phyloP scores from a whole-genome alignment of 2,329 filamentous ascomycete species.

The Fusarium buharicum region DNA sequence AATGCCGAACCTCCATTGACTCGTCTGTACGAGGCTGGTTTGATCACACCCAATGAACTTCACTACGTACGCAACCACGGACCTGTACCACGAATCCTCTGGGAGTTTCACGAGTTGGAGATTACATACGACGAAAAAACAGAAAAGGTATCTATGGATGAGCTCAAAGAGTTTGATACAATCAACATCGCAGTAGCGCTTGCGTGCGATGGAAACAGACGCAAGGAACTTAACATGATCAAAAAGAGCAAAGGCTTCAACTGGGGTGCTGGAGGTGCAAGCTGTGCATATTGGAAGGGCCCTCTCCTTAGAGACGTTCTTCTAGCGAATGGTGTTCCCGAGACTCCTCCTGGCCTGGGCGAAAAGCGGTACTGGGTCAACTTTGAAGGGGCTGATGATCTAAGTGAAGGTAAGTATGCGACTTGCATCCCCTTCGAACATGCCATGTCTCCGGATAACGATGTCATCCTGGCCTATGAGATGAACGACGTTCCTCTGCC shows the following conservation, averaged over 20 bases:
- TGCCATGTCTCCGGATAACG: slow-evolving; percentile 58
- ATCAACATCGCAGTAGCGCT: slow-evolving; percentile 61
- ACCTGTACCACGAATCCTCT: slow-evolving; percentile 60
- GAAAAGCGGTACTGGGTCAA: slow-evolving; percentile 54
- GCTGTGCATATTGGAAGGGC: slow-evolving; percentile 64
- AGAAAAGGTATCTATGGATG: slow-evolving; percentile 54
- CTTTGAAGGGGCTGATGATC: slow-evolving; percentile 61
- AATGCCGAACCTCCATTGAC: slow-evolving; percentile 60
- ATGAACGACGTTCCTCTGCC: slow-evolving; percentile 58
- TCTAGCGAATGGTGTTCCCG: slow-evolving; percentile 52
- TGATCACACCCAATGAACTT: background rate
- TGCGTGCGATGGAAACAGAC: slow-evolving; percentile 61
- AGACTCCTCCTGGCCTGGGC: slow-evolving; percentile 7
- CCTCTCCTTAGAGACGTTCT: slow-evolving; percentile 58
- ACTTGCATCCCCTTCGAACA: slow-evolving; percentile 61
- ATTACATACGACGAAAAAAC: slow-evolving; percentile 53
- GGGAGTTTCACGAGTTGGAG: slow-evolving; percentile 61
- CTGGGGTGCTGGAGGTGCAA: slow-evolving; percentile 57
- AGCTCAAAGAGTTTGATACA: slow-evolving; percentile 54
- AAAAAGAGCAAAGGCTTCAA: slow-evolving; percentile 60
- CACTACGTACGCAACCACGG: slow-evolving; percentile 64
- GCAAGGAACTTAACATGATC: slow-evolving; percentile 64
- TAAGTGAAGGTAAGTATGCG: slow-evolving; percentile 59
- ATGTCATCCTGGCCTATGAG: slow-evolving; percentile 59
- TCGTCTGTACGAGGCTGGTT: slow-evolving; percentile 49